Evolutionary conservation across 345 rosid species (phyloP).

Genomic region (Eucalyptus camaldulensis): DNA sequence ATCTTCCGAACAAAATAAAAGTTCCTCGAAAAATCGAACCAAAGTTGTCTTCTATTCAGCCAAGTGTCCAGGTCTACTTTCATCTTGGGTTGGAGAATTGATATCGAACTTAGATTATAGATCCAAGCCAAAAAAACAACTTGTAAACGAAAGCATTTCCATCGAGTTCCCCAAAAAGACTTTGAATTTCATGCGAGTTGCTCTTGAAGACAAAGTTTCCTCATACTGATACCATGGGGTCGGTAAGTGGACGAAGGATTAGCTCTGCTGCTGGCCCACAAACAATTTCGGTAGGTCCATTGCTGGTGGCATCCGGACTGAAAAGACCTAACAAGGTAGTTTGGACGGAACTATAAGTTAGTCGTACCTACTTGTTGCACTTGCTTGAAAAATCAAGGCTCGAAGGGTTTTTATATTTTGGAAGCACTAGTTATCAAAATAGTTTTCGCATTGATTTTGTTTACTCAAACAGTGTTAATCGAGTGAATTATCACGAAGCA

Average conservation of each 20-base stretch:
- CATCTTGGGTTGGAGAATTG: neutral
- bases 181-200: neutral
- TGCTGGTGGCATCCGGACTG: neutral
- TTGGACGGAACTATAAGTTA: neutral
- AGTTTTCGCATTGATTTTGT: neutral
- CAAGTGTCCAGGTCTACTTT: neutral
- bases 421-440: neutral
- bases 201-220: neutral
- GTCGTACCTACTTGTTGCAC: neutral
- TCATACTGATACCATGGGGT: neutral
- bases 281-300: neutral
- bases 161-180: neutral
- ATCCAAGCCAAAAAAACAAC: neutral
- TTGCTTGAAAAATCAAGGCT: neutral
- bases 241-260: neutral
- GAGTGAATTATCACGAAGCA: neutral
- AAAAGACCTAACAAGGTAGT: neutral
- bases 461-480: neutral
- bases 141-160: neutral
- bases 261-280: neutral
- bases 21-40: neutral
- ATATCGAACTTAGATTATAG: neutral
- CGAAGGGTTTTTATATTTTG: neutral
- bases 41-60: neutral
- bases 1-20: neutral